These are phyloP conservation scores for Pyrenophora graminea DNA, from an alignment of 2,329 filamentous ascomycete species.

Conservation along the genomic window DNA sequence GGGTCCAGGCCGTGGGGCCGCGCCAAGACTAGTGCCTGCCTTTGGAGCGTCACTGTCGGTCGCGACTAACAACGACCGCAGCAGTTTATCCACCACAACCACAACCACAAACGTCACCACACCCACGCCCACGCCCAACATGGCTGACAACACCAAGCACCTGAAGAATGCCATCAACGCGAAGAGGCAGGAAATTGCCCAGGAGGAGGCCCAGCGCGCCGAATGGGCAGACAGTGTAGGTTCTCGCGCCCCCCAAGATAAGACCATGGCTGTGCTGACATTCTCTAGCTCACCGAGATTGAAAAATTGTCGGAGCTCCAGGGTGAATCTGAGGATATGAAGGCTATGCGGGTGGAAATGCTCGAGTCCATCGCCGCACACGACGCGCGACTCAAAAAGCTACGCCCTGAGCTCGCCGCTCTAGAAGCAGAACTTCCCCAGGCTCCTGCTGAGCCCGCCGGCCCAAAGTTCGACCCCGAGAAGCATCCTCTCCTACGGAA, in stretches of 20 bases:
- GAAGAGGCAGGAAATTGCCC: conserved; percentile 30
- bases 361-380: conserved; percentile 78
- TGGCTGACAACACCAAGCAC: conserved; percentile 33
- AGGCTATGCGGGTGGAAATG: conserved; percentile 80
- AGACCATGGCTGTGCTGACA: background rate
- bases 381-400: conserved; percentile 67
- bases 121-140: conserved; percentile 7
- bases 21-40: conserved; percentile 20
- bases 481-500: conserved; percentile 75
- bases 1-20: conserved; percentile 15
- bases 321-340: conserved; percentile 78
- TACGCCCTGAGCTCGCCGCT: conserved; percentile 67
- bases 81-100: conserved; percentile 1
- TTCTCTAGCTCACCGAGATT: conserved; percentile 58
- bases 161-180: conserved; percentile 34
- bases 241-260: conserved; percentile 5
- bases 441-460: conserved; percentile 30
- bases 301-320: conserved; percentile 77
- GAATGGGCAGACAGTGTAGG: conserved; percentile 19
- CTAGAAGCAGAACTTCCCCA: conserved; percentile 54
- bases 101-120: conserved; percentile 2
- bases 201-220: conserved; percentile 24
- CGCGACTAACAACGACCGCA: conserved; percentile 14
- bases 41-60: conserved; percentile 16
- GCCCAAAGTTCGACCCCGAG: conserved; percentile 74